Evolutionary conservation across 345 rosid genomes (phyloP).

Genomic region (Citrus reticulata): DNA sequence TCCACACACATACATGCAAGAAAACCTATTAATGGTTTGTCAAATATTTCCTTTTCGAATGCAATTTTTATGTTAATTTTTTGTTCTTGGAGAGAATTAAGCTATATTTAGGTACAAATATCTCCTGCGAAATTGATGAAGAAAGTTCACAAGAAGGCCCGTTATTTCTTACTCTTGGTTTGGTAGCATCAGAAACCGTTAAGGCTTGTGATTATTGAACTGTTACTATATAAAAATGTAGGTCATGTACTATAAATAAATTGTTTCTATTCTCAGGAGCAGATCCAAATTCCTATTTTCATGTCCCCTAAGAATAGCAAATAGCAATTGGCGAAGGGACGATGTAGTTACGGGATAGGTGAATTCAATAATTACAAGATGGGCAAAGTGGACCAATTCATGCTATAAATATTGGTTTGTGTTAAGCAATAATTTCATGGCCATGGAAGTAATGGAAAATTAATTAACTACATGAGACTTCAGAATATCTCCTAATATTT

Average conservation of each 20-base stretch:
- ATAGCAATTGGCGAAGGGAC: conserved; percentile 1
- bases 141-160: neutral
- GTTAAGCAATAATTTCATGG: neutral
- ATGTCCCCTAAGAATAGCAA: neutral
- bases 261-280: conserved; percentile 1
- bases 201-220: conserved; percentile 13
- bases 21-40: neutral
- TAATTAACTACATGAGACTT: neutral
- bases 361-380: neutral
- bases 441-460: neutral
- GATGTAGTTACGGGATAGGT: neutral
- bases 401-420: neutral
- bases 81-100: neutral
- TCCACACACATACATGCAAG: neutral
- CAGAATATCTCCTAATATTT: too few relatives aligned
- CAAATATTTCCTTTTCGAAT: neutral
- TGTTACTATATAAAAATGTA: neutral
- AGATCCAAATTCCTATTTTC: neutral
- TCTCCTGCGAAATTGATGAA: neutral
- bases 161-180: neutral
- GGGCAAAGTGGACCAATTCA: neutral
- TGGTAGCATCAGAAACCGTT: conserved; percentile 5
- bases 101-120: neutral
- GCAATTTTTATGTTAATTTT: neutral
- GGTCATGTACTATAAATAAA: conserved; percentile 13